Conservation (phyloP, 208 protist species). For the Acanthamoeba culbertsoni region DNA sequence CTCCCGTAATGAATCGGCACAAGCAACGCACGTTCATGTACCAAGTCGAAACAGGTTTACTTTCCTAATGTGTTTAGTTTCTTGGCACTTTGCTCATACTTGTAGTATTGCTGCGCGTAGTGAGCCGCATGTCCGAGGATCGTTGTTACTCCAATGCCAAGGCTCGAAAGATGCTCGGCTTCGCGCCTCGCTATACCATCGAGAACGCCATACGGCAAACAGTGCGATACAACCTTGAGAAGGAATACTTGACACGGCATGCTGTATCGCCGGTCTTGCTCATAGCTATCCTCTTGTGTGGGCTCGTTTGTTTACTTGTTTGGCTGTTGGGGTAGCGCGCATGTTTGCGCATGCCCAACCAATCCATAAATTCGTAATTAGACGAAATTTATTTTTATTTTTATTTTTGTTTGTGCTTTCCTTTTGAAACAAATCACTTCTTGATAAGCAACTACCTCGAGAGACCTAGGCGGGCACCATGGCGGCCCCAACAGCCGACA, state of each 20-base stretch:
- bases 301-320: too few species aligned
- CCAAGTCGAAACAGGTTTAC: neutral
- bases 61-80: neutral
- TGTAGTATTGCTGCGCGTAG: too few species aligned
- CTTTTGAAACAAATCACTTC: neutral
- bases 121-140: neutral
- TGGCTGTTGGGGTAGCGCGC: too few species aligned
- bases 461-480: neutral
- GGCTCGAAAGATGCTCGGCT: neutral
- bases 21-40: slow-evolving; percentile 33
- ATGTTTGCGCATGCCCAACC: too few species aligned
- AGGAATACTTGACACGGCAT: neutral
- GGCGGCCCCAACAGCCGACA: neutral
- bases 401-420: neutral
- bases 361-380: too few species aligned
- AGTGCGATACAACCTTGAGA: slow-evolving; percentile 1
- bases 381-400: neutral
- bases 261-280: neutral
- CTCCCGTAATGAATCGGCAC: slow-evolving; percentile 21
- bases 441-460: neutral
- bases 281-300: too few species aligned
- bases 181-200: neutral
- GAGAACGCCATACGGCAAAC: slow-evolving; percentile 38
- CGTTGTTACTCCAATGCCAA: neutral
- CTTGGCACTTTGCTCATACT: too few species aligned